Conservation (phyloP, 2,329 filamentous ascomycete species). For the Eutypella sp. region DNA sequence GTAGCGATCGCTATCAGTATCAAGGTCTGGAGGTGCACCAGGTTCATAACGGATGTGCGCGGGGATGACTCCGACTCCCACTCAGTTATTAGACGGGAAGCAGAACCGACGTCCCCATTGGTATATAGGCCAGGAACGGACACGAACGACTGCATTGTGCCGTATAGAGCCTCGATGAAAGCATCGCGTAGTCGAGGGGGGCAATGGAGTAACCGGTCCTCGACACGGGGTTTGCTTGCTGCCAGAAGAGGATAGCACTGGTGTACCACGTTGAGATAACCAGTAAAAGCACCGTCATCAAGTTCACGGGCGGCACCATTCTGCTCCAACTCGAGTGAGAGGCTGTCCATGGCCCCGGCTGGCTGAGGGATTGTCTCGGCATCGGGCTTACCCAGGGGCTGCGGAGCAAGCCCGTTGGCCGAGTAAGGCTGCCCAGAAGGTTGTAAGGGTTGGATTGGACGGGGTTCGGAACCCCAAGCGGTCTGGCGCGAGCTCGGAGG, state of each 20-base stretch:
- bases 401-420: constrained; percentile 41
- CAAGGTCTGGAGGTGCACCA: constrained; percentile 62
- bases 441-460: constrained; percentile 38
- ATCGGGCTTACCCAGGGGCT: constrained; percentile 35
- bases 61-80: constrained; percentile 43
- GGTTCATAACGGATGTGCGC: constrained; percentile 36
- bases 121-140: constrained; percentile 31
- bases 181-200: constrained; percentile 55
- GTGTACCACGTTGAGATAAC: constrained; percentile 61
- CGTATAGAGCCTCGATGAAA: constrained; percentile 59
- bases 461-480: constrained; percentile 44
- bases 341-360: constrained; percentile 24
- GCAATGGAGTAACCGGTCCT: constrained; percentile 51
- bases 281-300: constrained; percentile 41
- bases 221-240: constrained; percentile 49
- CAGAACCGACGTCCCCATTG: constrained; percentile 38
- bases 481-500: constrained; percentile 37
- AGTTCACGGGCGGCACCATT: constrained; percentile 31
- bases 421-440: constrained; percentile 30
- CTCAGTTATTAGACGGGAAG: constrained; percentile 43
- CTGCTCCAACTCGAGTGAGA: constrained; percentile 24
- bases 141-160: constrained; percentile 51
- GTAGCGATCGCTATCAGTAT: constrained; percentile 62
- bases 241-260: constrained; percentile 63
- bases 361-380: constrained; percentile 30